These are phyloP conservation scores for Gardenia jasminoides DNA, from an alignment of 257 asterid genomes.

Conservation along the genomic window DNA sequence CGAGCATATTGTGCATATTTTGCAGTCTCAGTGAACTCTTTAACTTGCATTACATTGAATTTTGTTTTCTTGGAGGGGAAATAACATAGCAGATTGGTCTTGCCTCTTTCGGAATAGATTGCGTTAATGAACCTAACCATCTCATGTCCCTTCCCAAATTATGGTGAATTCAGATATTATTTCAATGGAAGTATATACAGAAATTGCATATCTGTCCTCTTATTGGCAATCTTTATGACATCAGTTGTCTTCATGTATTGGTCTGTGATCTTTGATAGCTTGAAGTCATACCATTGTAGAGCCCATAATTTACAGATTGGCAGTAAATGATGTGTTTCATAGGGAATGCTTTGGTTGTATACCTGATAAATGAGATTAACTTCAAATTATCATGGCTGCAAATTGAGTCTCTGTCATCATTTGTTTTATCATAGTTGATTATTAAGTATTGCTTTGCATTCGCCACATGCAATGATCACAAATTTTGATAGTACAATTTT, in stretches of 20 bases:
- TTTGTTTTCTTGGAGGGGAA: neutral
- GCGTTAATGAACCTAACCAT: neutral
- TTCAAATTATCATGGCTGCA: neutral
- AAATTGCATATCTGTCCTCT: neutral
- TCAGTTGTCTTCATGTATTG: neutral
- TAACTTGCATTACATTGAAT: neutral
- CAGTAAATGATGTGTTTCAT: neutral
- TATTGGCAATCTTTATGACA: neutral
- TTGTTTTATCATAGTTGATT: neutral
- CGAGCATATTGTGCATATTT: neutral
- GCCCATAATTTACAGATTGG: neutral
- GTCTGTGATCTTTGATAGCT: neutral
- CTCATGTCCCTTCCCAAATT: neutral
- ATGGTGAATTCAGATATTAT: neutral
- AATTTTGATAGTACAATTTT: too few species aligned
- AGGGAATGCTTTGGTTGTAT: neutral
- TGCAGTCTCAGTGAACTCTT: neutral
- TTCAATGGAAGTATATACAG: neutral
- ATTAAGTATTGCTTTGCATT: neutral
- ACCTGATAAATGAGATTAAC: neutral
- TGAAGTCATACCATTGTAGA: neutral
- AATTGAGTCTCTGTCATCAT: neutral
- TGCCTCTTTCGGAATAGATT: neutral
- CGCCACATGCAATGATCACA: too few species aligned
- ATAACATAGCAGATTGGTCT: neutral